Percentiles rank a stretch among this genome's conserved stretches.
Conservation (phyloP, 768 basidiomycete genomes). For the Candolleomyces eurysporus region DNA sequence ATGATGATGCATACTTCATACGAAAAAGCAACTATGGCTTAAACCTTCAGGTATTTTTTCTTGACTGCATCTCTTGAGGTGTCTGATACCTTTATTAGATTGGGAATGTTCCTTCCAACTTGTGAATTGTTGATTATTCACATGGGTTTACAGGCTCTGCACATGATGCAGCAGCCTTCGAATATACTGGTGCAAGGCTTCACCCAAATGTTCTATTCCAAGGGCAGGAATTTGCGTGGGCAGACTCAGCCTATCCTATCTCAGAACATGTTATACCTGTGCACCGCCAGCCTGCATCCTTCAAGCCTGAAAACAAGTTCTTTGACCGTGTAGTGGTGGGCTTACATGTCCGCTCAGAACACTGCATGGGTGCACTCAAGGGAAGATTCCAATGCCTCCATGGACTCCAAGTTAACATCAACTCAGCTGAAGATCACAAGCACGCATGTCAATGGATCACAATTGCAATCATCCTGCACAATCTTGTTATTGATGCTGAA, state of each 20-base stretch:
- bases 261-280: conserved; percentile 8
- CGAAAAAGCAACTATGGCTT: conserved; percentile 31
- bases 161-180: conserved; percentile 30
- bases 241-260: conserved; percentile 13
- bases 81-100: conserved; percentile 18
- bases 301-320: conserved; percentile 14
- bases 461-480: conserved; percentile 33
- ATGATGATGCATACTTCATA: conserved; percentile 31
- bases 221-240: conserved; percentile 21
- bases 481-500: conserved; percentile 33
- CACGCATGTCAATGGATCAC: conserved; percentile 27
- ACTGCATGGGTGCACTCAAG: conserved; percentile 36
- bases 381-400: conserved; percentile 31
- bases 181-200: conserved; percentile 21
- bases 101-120: not conserved
- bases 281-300: conserved; percentile 24
- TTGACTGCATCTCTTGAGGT: conserved; percentile 21
- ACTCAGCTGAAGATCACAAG: conserved; percentile 22
- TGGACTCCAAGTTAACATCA: conserved; percentile 27
- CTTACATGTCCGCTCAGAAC: conserved; percentile 28
- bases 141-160: not conserved
- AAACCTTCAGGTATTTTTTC: conserved; percentile 33
- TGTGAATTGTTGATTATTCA: not conserved
- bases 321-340: conserved; percentile 21
- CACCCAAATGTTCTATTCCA: conserved; percentile 17